Conservation (phyloP, 2,329 filamentous ascomycete genomes). For the Colletotrichum navitas region DNA sequence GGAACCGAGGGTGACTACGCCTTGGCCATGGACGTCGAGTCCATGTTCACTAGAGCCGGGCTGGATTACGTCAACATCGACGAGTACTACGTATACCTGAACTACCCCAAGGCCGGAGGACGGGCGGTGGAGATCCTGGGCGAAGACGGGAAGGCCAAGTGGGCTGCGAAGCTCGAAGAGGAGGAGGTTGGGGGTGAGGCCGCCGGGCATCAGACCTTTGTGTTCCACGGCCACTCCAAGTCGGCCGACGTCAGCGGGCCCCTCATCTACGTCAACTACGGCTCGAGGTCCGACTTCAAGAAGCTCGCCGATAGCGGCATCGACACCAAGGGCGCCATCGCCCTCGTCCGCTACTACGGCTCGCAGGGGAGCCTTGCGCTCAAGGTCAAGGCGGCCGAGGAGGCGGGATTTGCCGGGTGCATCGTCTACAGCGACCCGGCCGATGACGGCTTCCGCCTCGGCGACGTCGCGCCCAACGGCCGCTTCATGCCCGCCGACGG, state of each 20-base stretch:
- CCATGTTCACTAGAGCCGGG: conserved; percentile 77
- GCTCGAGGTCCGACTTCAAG: conserved; percentile 86
- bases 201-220: conserved; percentile 76
- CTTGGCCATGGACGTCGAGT: conserved; percentile 85
- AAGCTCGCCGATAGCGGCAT: conserved; percentile 78
- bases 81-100: conserved; percentile 89
- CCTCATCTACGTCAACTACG: conserved; percentile 93
- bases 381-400: conserved; percentile 91
- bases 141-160: conserved; percentile 72
- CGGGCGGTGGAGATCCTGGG: conserved; percentile 85
- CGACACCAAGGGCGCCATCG: conserved; percentile 82
- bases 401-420: conserved; percentile 87
- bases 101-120: conserved; percentile 85
- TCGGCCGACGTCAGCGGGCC: conserved; percentile 88
- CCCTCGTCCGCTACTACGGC: conserved; percentile 84
- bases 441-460: conserved; percentile 84
- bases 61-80: conserved; percentile 83
- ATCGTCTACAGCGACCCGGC: conserved; percentile 93
- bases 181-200: conserved; percentile 74
- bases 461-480: conserved; percentile 80
- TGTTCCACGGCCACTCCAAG: conserved; percentile 91
- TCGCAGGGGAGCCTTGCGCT: conserved; percentile 78
- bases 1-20: conserved; percentile 95
- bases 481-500: conserved; percentile 84
- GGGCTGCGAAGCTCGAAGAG: conserved; percentile 89